phyloP scores from a whole-genome alignment of 257 asterid genomes.

The Solanum verrucosum region DNA sequence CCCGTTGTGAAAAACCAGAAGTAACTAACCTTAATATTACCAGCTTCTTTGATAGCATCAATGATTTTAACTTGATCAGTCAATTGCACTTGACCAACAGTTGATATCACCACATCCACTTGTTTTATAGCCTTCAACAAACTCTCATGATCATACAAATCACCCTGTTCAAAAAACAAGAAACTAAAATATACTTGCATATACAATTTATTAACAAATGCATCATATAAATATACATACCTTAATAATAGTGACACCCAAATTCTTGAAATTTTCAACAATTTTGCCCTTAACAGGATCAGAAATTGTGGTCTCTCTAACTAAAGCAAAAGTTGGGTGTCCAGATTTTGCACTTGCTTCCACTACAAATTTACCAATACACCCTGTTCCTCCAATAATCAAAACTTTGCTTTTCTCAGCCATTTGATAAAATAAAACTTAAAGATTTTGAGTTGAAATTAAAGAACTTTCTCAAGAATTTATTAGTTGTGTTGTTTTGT shows the following conservation, averaged over 20 bases:
- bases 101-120: conserved; percentile 64
- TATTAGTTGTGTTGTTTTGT: background rate
- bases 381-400: conserved; percentile 85
- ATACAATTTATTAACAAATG: background rate
- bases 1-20: background rate
- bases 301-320: conserved; percentile 39
- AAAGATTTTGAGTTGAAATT: background rate
- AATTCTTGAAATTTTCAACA: conserved; percentile 46
- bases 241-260: conserved; percentile 44
- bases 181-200: background rate
- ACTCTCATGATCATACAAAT: conserved; percentile 46
- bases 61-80: conserved; percentile 47
- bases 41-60: conserved; percentile 65
- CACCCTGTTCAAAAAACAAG: conserved; percentile 32
- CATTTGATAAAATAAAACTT: conserved; percentile 19
- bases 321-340: conserved; percentile 60
- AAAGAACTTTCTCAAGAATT: background rate
- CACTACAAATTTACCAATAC: conserved; percentile 59
- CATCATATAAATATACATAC: conserved; percentile 16
- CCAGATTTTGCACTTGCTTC: conserved; percentile 66
- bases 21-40: conserved; percentile 45
- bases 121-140: conserved; percentile 56
- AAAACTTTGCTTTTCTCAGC: conserved; percentile 71
- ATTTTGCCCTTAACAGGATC: conserved; percentile 62
- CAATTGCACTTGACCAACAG: conserved; percentile 40